Evolutionary conservation across 129 eudicot genomes (phyloP).

Genomic region (Lactuca sativa): DNA sequence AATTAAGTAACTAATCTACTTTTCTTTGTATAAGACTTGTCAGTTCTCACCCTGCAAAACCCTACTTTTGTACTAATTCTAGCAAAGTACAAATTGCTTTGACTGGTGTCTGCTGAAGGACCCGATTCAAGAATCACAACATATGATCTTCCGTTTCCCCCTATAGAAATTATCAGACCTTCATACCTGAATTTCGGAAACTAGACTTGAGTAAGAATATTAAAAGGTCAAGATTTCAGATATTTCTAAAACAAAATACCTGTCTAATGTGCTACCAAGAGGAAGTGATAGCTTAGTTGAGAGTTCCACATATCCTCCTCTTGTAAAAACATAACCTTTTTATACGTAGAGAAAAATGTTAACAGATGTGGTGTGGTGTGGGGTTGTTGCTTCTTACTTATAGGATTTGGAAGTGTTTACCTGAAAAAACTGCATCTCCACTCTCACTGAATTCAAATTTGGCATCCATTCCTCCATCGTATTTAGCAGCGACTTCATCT

Average conservation of each 20-base stretch:
- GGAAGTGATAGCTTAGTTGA: slow-evolving; percentile 84
- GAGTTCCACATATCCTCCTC: slow-evolving; percentile 96
- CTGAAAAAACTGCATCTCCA: slow-evolving; percentile 82
- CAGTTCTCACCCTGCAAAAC: slow-evolving; percentile 77
- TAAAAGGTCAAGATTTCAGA: background rate
- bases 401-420: slow-evolving; percentile 35
- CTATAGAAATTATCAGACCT: slow-evolving; percentile 89
- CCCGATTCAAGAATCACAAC: slow-evolving; percentile 87
- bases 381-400: background rate
- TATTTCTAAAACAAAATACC: slow-evolving; percentile 42
- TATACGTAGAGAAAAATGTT: background rate
- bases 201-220: slow-evolving; percentile 10
- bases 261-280: slow-evolving; percentile 86
- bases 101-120: slow-evolving; percentile 60
- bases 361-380: slow-evolving; percentile 7
- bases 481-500: slow-evolving; percentile 71
- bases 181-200: slow-evolving; percentile 63
- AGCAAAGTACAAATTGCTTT: slow-evolving; percentile 69
- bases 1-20: background rate
- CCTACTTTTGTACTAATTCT: slow-evolving; percentile 94
- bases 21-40: background rate
- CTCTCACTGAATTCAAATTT: slow-evolving; percentile 67
- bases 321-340: slow-evolving; percentile 78
- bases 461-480: slow-evolving; percentile 99
- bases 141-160: slow-evolving; percentile 95